Base-by-base conservation (phyloP, 192 early-diverging fungal genomes). In the Backusella tarrabulga region DNA sequence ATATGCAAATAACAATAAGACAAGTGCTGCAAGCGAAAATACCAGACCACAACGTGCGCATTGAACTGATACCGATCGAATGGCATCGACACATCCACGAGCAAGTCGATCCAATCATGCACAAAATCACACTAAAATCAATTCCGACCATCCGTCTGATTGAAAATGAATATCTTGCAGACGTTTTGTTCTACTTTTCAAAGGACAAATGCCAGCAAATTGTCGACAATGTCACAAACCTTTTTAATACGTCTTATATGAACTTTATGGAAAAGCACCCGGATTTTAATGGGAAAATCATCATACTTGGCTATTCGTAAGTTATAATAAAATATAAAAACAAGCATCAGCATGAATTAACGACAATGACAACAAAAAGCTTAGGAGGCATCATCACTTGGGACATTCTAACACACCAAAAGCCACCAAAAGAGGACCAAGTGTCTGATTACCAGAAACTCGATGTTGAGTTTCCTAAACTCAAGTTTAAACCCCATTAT, bases 311-410 rank as follows among this genome's bases (percentile, higher is more conserved):
- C 7, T 87, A 92, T 42, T 93, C 92, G 17, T 60, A 23, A 6
- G 54, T 60, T 50, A n/a, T 17, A 50, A 50, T n/a, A 4, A 54
- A 54, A 54, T 6, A n/a, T 12, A 29, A 60, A 60, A 60, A 60
- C 2, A 60, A 50, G 6, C 42, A 44, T 14, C 12, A 14, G 2
- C 46, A n/a, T 50, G 6, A n/a, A 50, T 7, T 0, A 50, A 50
- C 42, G 15, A 7, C 15, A 50, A 4, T 50, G 42, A 14, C 15
- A 17, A 19, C 46, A n/a, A 50, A 50, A 50, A 63, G 56, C 8
- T 72, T 93, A 44, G 92, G 92, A 21, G 92, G 92, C 12, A 71
- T 93, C 1, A 86, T 91, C 46, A 88, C 86, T 68, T 93, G 85
- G 75, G 92, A 93, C 79, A 91, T 93, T 46, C 67, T 93, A 23